These are phyloP conservation scores for Coemansia umbellata DNA, from an alignment of 192 early-diverging fungal genomes.

Conservation along the genomic window DNA sequence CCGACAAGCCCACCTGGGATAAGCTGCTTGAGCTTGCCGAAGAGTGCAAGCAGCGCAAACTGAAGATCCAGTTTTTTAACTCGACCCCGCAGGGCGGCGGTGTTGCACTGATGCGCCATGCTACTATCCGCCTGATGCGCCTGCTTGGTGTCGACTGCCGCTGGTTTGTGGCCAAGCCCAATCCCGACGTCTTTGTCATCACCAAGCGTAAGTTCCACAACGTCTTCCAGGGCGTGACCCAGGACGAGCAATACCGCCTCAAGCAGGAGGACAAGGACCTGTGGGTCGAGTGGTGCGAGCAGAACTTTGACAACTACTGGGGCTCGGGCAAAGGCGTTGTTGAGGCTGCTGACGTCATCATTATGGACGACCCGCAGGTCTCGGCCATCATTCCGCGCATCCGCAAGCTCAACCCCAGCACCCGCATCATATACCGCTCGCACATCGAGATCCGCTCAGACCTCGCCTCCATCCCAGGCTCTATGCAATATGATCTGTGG, in stretches of 20 bases:
- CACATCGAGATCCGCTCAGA: slow-evolving; percentile 83
- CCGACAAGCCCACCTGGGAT: slow-evolving; percentile 64
- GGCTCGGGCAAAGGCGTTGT: slow-evolving; percentile 63
- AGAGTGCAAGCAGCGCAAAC: slow-evolving; percentile 55
- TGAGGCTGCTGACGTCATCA: slow-evolving; percentile 68
- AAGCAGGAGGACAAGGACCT: slow-evolving; percentile 59
- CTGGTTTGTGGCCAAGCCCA: slow-evolving; percentile 79
- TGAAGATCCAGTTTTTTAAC: slow-evolving; percentile 70
- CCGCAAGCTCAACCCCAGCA: slow-evolving; percentile 61
- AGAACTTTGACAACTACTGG: slow-evolving; percentile 77
- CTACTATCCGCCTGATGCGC: slow-evolving; percentile 65
- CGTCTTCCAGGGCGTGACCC: slow-evolving; percentile 77
- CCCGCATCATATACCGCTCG: slow-evolving; percentile 74
- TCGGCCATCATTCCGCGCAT: slow-evolving; percentile 78
- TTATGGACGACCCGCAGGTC: slow-evolving; percentile 85
- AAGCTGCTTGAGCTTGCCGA: slow-evolving; percentile 55
- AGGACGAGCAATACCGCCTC: slow-evolving; percentile 52
- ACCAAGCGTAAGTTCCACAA: slow-evolving; percentile 90
- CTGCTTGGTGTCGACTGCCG: slow-evolving; percentile 65
- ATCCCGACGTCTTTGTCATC: slow-evolving; percentile 81
- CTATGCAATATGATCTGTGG: slow-evolving; percentile 72
- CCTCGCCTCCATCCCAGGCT: slow-evolving; percentile 58
- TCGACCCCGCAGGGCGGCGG: slow-evolving; percentile 84
- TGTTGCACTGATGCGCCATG: slow-evolving; percentile 86
- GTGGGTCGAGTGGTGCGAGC: slow-evolving; percentile 59